Evolutionary conservation across 176 grass and related monocot genomes (phyloP).

Genomic region (Bonia amplexicaulis): DNA sequence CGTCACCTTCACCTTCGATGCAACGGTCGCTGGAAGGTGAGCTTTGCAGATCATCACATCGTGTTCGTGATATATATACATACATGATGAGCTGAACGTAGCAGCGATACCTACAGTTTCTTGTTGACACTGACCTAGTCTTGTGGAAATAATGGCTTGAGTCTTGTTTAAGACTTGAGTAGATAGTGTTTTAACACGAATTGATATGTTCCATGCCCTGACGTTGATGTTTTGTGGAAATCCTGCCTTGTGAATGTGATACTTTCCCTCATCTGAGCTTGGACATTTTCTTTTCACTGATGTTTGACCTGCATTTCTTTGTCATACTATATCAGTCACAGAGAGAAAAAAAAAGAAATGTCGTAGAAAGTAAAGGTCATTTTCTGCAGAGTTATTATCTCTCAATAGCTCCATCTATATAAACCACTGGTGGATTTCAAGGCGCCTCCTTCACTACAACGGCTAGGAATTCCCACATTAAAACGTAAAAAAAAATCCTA

Average conservation of each 20-base stretch:
- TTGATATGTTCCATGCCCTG: background rate
- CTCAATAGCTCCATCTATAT: background rate
- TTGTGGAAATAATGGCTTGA: background rate
- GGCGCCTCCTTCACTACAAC: no score
- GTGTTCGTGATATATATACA: background rate
- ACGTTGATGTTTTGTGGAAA: background rate
- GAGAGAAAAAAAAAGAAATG: background rate
- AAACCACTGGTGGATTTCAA: no score
- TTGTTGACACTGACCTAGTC: background rate
- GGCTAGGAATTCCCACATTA: no score
- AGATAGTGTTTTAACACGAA: background rate
- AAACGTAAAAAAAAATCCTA: no score
- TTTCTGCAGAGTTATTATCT: background rate
- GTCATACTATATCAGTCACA: background rate
- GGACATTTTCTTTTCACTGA: background rate
- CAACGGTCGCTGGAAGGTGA: conserved; percentile 50
- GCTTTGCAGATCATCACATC: background rate
- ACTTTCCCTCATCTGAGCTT: background rate
- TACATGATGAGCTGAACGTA: background rate
- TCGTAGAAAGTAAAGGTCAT: background rate
- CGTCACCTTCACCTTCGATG: conserved; percentile 55
- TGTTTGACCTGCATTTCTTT: background rate
- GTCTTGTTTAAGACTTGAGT: background rate
- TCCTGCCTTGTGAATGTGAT: background rate
- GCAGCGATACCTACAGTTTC: background rate